Base-by-base conservation (phyloP, 179 eudicot species). In the Silene noctiflora region DNA sequence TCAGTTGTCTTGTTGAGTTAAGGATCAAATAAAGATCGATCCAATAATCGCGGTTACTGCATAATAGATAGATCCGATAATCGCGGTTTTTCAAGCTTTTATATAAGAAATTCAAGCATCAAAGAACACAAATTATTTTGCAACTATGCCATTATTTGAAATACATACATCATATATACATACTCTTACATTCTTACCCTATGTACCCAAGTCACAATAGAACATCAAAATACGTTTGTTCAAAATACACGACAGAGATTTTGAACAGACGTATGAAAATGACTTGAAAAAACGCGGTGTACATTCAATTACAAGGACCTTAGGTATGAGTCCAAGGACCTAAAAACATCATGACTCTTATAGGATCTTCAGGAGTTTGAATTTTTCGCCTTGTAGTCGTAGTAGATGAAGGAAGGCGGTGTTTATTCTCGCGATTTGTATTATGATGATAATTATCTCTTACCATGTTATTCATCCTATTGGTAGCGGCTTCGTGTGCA, bases 251-350 rank as follows among this genome's bases (percentile, higher is more conserved):
- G 42, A n/a, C n/a, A 35, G 8, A 35, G 1, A 5, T 35, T 35
- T 35, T 39, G 46, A 39, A 1, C 46, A 39, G 46, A 6, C 11
- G 11, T 39, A 39, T 8, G 11, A 11, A 39, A 39, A 39, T 39
- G 46, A 39, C 46, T 39, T 39, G 46, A 39, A 39, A 39, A n/a
- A n/a, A n/a, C n/a, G n/a, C n/a, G 58, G 14, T 14, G 14, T 51
- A 51, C n/a, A 14, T 51, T 51, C 58, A 13, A 51, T 51, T 51
- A 51, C 46, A 39, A 39, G 46, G 46, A 39, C 1, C 48, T 60
- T 76, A 84, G 1, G 87, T 84, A 53, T 82, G 87, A 68, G 81
- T 80, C 87, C 85, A 84, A 4, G 83, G 76, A 4, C 87, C 81
- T 31, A 84, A 64, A 75, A 84, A 84, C 85, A 84, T 77, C 19